Evolutionary conservation across 805 yeast species (phyloP), one percentile per base, ranked within the genome.

Genomic region (Hanseniaspora clermontiae): DNA sequence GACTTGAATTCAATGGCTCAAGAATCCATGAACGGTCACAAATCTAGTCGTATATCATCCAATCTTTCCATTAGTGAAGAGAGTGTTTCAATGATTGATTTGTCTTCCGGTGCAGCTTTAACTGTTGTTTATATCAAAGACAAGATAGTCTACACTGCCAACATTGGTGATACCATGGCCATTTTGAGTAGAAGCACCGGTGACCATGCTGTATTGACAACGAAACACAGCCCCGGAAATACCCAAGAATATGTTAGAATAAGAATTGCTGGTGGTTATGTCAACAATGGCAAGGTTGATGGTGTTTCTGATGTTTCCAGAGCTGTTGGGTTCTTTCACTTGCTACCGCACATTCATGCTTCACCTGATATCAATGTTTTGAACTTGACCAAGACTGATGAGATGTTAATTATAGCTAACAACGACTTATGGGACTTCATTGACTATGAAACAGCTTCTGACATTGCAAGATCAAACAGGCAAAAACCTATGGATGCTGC

Each of bases 401-500:
- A 88, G 60, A 81, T 86, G 76, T 70, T 93, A 24, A 84, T 93
- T 15, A 72, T 93, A 60, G 97, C 95, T 12, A 83, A 93, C 2
- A 80, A 79, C 59, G 85, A 83, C 57, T 69, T 93, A 50, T 93
- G 97, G 96, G 89, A 90, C 58, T 79, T 76, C 62, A 77, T 93
- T 60, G 79, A 89, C 9, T 81, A 80, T 61, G 95, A 89, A 63
- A 77, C 87, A 14, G 96, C 95, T 0, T 95, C 90, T 38, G 98
- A 93, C 69, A 81, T 93, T 57, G 83, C 90, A 14, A 77, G 96
- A 59, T 87, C 83, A 60, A 87, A 83, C 63, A 81, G 80, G 62
- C 81, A 81, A 19, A 87, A 87, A 62, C 95, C 97, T 2, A 83
- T 87, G 81, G 67, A 81, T 29, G 97, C 97, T 0, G 97, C 98